Evolutionary conservation across 1,284 basidiomycete genomes (phyloP).

Genomic region (Leccinum pachyderme): DNA sequence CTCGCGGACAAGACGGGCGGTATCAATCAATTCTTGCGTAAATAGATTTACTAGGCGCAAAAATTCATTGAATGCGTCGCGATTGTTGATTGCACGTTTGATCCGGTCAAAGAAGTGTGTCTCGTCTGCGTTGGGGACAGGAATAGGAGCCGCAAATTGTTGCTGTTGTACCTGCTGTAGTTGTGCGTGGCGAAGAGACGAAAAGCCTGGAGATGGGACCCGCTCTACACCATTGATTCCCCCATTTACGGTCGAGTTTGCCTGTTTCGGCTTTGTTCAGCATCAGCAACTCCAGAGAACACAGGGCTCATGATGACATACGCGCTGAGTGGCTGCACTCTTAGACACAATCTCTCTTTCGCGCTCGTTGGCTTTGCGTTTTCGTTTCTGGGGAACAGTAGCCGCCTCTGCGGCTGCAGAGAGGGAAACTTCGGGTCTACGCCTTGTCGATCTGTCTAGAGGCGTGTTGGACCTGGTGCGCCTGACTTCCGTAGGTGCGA

Average conservation of each 20-base stretch:
- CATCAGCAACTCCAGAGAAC: slow-evolving; percentile 3
- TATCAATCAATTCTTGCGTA: slow-evolving; percentile 92
- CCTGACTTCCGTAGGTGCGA: slow-evolving; percentile 24
- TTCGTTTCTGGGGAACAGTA: slow-evolving; percentile 58
- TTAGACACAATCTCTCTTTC: slow-evolving; percentile 30
- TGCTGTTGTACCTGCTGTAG: slow-evolving; percentile 30
- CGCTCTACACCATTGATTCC: slow-evolving; percentile 20
- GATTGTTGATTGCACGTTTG: slow-evolving; percentile 84
- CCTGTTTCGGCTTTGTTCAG: slow-evolving; percentile 25
- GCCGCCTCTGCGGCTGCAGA: slow-evolving; percentile 30
- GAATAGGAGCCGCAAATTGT: slow-evolving; percentile 27
- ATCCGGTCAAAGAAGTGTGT: slow-evolving; percentile 93
- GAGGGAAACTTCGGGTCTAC: slow-evolving; percentile 32
- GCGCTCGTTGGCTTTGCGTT: slow-evolving; percentile 50
- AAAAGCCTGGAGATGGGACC: slow-evolving; percentile 20
- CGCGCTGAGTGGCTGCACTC: slow-evolving; percentile 24
- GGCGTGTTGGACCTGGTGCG: slow-evolving; percentile 29
- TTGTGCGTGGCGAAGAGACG: slow-evolving; percentile 23
- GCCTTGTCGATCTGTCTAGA: slow-evolving; percentile 26
- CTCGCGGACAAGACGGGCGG: slow-evolving; percentile 74
- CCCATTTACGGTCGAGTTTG: slow-evolving; percentile 19
- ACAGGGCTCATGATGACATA: slow-evolving; percentile 12
- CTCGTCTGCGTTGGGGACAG: slow-evolving; percentile 56
- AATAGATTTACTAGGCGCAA: slow-evolving; percentile 94
- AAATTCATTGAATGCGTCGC: slow-evolving; percentile 94